Evolutionary conservation across 2,329 filamentous ascomycete genomes (phyloP).

Genomic region (Botryosphaeria dothidea): DNA sequence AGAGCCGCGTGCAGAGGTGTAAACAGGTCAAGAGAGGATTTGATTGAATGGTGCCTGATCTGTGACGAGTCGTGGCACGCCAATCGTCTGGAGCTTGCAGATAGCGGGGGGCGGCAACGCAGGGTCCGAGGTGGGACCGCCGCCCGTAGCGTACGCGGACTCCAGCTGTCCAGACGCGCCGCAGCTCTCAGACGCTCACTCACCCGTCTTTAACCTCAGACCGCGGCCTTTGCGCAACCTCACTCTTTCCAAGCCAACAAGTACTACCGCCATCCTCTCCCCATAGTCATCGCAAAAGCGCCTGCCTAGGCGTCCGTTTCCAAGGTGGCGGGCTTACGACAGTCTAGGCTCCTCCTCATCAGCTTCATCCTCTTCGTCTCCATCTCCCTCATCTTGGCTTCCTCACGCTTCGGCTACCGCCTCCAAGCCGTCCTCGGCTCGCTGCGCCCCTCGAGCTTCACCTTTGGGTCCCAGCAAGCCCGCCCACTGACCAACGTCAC

Average conservation of each 20-base stretch:
- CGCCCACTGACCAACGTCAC: slow-evolving; percentile 53
- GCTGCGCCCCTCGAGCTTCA: slow-evolving; percentile 10
- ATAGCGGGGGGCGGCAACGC: neutral
- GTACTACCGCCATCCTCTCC: slow-evolving; percentile 1
- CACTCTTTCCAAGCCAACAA: neutral
- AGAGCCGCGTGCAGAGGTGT: neutral
- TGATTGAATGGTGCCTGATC: slow-evolving; percentile 11
- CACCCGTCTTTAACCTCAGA: neutral
- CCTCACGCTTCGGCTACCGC: slow-evolving; percentile 59
- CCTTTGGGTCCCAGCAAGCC: slow-evolving; percentile 9
- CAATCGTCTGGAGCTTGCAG: neutral
- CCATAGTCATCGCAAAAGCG: neutral
- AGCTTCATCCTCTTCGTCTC: slow-evolving; percentile 58
- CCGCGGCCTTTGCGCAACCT: neutral
- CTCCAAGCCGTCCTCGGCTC: slow-evolving; percentile 55
- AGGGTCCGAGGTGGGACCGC: neutral
- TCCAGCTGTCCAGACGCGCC: neutral
- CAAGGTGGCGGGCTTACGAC: slow-evolving; percentile 38
- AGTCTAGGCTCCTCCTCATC: slow-evolving; percentile 48
- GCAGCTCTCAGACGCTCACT: neutral
- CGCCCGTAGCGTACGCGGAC: too few species aligned
- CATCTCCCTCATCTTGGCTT: slow-evolving; percentile 66
- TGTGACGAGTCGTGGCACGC: slow-evolving; percentile 1
- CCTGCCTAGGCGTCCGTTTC: neutral
- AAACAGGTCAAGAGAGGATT: neutral